Evolutionary conservation across 345 rosid species (phyloP).

Genomic region (Gynandropsis gynandra): DNA sequence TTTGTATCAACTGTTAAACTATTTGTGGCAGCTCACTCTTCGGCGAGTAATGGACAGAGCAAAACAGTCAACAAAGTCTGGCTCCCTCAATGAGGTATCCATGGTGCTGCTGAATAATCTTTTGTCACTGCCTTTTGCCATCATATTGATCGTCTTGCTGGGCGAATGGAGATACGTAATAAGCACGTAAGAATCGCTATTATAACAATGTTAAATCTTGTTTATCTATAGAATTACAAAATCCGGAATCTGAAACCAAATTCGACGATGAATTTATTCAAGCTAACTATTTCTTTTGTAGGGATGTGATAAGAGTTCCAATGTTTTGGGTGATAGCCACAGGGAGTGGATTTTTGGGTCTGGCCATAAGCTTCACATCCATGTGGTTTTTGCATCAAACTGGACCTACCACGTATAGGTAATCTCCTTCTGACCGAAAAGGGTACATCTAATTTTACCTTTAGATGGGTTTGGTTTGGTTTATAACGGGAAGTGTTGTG

Average conservation of each 20-base stretch:
- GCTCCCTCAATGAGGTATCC: constrained; percentile 71
- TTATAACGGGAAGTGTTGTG: neutral
- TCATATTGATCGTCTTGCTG: constrained; percentile 50
- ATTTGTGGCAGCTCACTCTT: constrained; percentile 56
- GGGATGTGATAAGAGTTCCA: constrained; percentile 57
- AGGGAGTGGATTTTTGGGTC: constrained; percentile 80
- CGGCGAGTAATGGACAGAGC: constrained; percentile 85
- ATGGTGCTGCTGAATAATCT: constrained; percentile 93
- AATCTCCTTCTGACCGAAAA: constrained; percentile 2
- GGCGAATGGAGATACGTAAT: constrained; percentile 74
- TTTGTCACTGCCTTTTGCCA: constrained; percentile 69
- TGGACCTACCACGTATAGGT: constrained; percentile 92
- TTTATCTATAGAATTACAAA: too few species aligned
- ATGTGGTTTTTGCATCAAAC: constrained; percentile 97
- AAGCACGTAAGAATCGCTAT: constrained; percentile 56
- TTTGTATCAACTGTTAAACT: constrained; percentile 6
- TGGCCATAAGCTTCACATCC: constrained; percentile 90
- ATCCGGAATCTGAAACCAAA: too few species aligned
- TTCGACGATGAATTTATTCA: too few species aligned
- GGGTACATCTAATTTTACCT: neutral
- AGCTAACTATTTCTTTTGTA: too few species aligned
- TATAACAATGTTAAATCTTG: neutral
- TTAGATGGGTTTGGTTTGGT: neutral
- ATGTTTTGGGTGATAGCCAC: constrained; percentile 88
- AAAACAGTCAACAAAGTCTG: constrained; percentile 63